Conservation (phyloP, 2,329 filamentous ascomycete species). For the Lachnellula suecica region DNA sequence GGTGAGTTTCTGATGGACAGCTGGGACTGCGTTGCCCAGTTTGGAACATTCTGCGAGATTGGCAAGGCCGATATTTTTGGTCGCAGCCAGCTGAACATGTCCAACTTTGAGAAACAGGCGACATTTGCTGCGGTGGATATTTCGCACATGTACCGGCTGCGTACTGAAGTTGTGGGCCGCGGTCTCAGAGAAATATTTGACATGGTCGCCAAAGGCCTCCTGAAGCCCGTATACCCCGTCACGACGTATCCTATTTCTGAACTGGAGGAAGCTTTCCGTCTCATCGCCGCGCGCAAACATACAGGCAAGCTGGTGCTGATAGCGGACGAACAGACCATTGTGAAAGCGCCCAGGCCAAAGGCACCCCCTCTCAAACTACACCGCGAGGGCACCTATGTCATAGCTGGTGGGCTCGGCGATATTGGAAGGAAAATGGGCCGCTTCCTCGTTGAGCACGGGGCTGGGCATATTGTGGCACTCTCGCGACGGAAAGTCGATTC, state of each 20-base stretch:
- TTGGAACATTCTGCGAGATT: constrained; percentile 39
- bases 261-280: constrained; percentile 21
- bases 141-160: too few species aligned
- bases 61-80: constrained; percentile 33
- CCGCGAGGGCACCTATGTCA: constrained; percentile 20
- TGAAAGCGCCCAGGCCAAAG: constrained; percentile 1
- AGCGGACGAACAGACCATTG: constrained; percentile 4
- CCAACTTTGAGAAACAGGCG: constrained; percentile 37
- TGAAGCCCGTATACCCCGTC: too few species aligned
- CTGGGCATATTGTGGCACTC: constrained; percentile 13
- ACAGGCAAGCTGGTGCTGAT: constrained; percentile 15
- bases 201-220: too few species aligned
- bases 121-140: constrained; percentile 41
- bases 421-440: constrained; percentile 19
- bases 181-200: too few species aligned
- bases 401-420: constrained; percentile 28
- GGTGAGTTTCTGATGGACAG: constrained; percentile 25
- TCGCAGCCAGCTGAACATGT: constrained; percentile 31
- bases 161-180: too few species aligned
- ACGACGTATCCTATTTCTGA: constrained; percentile 35
- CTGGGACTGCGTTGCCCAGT: constrained; percentile 34
- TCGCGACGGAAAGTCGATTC: constrained; percentile 9
- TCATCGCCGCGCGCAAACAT: constrained; percentile 13
- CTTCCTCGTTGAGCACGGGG: constrained; percentile 13
- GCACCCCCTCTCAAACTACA: constrained; percentile 4